These are phyloP conservation scores for Mucor ambiguus DNA, from an alignment of 371 early-diverging fungal genomes.

Conservation along the genomic window DNA sequence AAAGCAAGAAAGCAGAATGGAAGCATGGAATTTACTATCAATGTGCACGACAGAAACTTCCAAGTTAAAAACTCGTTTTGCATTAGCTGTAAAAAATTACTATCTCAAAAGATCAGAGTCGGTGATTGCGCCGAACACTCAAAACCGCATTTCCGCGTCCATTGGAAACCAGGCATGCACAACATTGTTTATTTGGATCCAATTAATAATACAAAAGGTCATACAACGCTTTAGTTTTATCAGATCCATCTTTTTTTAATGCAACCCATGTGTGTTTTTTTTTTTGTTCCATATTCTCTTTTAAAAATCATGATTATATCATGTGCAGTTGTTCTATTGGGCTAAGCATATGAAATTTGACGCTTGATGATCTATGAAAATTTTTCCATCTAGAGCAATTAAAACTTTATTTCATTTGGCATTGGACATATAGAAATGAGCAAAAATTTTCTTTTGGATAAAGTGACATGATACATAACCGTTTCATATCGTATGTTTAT, in stretches of 20 bases:
- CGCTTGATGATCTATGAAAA: neutral
- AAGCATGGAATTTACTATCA: neutral
- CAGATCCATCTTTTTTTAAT: neutral
- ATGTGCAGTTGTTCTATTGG: neutral
- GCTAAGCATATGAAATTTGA: neutral
- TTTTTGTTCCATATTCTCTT: neutral
- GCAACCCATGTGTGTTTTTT: neutral
- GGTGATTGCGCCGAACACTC: slow-evolving; percentile 3
- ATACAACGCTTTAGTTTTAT: neutral
- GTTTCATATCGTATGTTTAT: neutral
- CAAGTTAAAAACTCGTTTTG: neutral
- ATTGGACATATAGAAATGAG: neutral
- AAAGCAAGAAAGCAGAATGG: neutral
- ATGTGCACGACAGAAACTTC: neutral
- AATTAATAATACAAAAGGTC: neutral
- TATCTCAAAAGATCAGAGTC: neutral
- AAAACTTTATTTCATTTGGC: too few species aligned
- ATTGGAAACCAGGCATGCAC: neutral
- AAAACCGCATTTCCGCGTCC: slow-evolving; percentile 4
- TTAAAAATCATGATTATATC: neutral
- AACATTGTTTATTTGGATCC: neutral
- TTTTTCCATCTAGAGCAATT: neutral
- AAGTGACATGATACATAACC: neutral
- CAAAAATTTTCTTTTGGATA: neutral
- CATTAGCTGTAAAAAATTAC: neutral